Evolutionary conservation across 2,329 filamentous ascomycete species (phyloP).

Genomic region (Juglanconis oblonga): DNA sequence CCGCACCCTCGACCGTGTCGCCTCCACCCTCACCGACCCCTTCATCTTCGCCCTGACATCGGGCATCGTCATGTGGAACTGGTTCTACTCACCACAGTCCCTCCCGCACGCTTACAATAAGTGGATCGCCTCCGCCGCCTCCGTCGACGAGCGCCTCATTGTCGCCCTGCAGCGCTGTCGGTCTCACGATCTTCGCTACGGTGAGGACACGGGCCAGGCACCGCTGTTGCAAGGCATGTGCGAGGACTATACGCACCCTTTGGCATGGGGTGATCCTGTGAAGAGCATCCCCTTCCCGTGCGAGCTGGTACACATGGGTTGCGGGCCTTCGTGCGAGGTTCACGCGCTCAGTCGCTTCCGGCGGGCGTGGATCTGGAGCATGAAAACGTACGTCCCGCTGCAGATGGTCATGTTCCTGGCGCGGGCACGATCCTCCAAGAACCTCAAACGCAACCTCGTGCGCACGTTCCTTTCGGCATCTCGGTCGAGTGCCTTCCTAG

Average conservation of each 20-base stretch:
- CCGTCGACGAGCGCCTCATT: constrained; percentile 72
- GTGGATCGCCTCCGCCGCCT: constrained; percentile 77
- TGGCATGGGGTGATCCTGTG: constrained; percentile 70
- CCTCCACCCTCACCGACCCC: constrained; percentile 57
- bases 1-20: constrained; percentile 34
- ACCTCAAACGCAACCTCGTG: constrained; percentile 33
- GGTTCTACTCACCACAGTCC: constrained; percentile 72
- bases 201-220: constrained; percentile 68
- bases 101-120: constrained; percentile 73
- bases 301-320: constrained; percentile 79
- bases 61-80: constrained; percentile 82
- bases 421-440: constrained; percentile 46
- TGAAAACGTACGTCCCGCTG: constrained; percentile 74
- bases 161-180: constrained; percentile 68
- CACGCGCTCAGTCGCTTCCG: constrained; percentile 68
- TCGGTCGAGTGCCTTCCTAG: constrained; percentile 75
- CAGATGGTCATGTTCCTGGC: constrained; percentile 57
- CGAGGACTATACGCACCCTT: constrained; percentile 64
- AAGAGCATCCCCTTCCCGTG: constrained; percentile 72
- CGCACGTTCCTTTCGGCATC: constrained; percentile 57
- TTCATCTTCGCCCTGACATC: constrained; percentile 69
- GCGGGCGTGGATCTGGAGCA: constrained; percentile 69
- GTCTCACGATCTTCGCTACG: constrained; percentile 65
- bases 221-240: constrained; percentile 70
- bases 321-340: constrained; percentile 69